phyloP scores from a whole-genome alignment of 192 early-diverging fungal genomes.

The Umbelopsis ramanniana region DNA sequence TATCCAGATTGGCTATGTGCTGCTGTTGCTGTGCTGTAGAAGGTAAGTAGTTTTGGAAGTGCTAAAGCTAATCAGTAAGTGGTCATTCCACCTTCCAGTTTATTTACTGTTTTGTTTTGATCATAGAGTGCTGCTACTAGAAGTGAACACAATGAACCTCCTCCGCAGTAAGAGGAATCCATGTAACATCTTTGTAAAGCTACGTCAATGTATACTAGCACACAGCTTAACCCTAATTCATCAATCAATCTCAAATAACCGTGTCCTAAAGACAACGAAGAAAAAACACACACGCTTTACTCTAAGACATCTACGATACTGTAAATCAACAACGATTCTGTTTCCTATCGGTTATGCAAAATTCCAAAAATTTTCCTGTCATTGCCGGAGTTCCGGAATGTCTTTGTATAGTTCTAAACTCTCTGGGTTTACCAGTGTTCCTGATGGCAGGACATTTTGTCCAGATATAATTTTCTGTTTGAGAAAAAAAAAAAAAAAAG shows the following conservation, averaged over 20 bases:
- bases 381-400: constrained; percentile 67
- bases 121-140: constrained; percentile 2
- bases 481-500: constrained; percentile 35
- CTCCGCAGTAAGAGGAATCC: neutral
- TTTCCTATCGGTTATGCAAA: too few relatives aligned
- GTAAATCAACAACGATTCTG: too few relatives aligned
- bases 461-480: constrained; percentile 73
- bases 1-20: neutral
- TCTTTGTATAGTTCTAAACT: constrained; percentile 80
- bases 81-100: too few relatives aligned
- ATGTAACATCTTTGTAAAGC: constrained; percentile 17
- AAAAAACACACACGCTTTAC: too few relatives aligned
- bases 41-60: neutral
- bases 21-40: constrained; percentile 7
- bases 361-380: neutral
- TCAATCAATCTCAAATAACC: neutral
- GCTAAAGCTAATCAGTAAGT: too few relatives aligned
- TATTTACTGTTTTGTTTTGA: neutral
- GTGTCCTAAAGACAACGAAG: too few relatives aligned
- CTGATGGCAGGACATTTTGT: constrained; percentile 76
- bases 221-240: neutral
- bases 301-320: too few relatives aligned
- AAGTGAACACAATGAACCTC: neutral
- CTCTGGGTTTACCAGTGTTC: constrained; percentile 90
- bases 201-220: constrained; percentile 9